A percentile compares a stretch with the other conserved stretches of the same genome.
These are phyloP conservation scores for Pseudozyma hubeiensis DNA, from an alignment of 1,284 basidiomycete genomes.

Conservation along the genomic window DNA sequence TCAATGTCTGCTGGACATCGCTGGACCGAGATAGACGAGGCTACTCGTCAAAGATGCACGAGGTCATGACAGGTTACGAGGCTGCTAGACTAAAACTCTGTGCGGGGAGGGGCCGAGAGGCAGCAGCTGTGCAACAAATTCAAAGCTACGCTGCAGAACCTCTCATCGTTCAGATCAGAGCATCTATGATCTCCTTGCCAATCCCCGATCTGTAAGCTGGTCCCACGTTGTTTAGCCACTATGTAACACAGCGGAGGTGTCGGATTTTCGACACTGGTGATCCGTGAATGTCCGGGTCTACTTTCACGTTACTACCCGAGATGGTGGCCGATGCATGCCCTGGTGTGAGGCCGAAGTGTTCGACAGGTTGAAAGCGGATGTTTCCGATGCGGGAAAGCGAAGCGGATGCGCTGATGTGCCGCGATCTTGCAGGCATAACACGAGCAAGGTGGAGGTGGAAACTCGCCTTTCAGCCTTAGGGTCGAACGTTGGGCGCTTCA, in stretches of 20 bases:
- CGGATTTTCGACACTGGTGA: slow-evolving; percentile 20
- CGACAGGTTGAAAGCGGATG: slow-evolving; percentile 16
- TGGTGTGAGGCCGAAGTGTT: background rate
- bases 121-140: no score
- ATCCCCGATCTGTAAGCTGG: background rate
- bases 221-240: background rate
- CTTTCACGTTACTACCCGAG: slow-evolving; percentile 38
- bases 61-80: no score
- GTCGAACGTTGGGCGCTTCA: slow-evolving; percentile 6
- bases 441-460: slow-evolving; percentile 8
- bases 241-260: slow-evolving; percentile 17
- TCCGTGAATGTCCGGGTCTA: slow-evolving; percentile 23
- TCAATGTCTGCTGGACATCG: background rate
- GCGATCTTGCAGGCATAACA: background rate
- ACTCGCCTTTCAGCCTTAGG: slow-evolving; percentile 1
- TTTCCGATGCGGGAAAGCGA: slow-evolving; percentile 15
- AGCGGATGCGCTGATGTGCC: background rate
- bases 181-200: background rate
- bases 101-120: no score
- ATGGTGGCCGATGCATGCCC: no score
- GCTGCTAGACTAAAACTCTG: no score
- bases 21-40: no score
- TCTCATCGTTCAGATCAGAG: background rate
- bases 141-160: no score
- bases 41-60: no score